These are phyloP conservation scores for Rhodotorula diobovata DNA, from an alignment of 768 basidiomycete genomes.

Conservation along the genomic window DNA sequence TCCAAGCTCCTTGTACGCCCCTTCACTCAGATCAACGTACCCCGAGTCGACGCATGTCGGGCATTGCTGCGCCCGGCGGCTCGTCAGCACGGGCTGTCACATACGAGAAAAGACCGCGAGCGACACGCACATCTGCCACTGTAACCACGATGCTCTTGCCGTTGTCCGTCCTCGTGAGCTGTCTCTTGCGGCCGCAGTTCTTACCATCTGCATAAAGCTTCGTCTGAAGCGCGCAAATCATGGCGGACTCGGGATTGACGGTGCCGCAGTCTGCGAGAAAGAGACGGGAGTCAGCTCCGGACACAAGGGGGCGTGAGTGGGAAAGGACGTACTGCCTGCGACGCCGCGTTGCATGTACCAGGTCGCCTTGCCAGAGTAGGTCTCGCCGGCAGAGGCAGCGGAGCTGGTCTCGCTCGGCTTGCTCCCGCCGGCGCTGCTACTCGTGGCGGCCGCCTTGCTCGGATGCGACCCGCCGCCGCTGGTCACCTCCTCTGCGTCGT, in stretches of 20 bases:
- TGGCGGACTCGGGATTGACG: not conserved
- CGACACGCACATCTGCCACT: not conserved
- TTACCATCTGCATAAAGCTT: not conserved
- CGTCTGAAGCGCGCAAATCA: constrained; percentile 3
- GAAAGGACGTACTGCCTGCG: not conserved
- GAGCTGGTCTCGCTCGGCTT: not conserved
- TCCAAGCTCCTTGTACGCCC: not conserved
- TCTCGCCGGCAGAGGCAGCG: not conserved
- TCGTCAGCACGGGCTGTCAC: too few species aligned
- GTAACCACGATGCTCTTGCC: not conserved
- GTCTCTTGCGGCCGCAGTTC: not conserved
- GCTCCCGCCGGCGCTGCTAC: not conserved
- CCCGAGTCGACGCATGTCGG: not conserved
- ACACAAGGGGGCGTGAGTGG: too few species aligned
- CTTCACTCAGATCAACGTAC: not conserved
- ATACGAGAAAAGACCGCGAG: too few species aligned
- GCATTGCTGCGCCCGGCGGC: not conserved
- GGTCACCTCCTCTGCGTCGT: too few species aligned
- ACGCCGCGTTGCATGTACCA: not conserved
- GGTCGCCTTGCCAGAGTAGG: not conserved
- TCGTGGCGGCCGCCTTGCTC: too few species aligned
- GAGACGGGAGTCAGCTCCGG: too few species aligned
- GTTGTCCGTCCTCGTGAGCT: not conserved
- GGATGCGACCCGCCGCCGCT: too few species aligned
- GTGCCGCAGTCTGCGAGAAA: not conserved